A percentile compares a stretch with the other conserved stretches of the same genome.
phyloP scores from a whole-genome alignment of 1,284 basidiomycete species.

The Termitomyces sp. region DNA sequence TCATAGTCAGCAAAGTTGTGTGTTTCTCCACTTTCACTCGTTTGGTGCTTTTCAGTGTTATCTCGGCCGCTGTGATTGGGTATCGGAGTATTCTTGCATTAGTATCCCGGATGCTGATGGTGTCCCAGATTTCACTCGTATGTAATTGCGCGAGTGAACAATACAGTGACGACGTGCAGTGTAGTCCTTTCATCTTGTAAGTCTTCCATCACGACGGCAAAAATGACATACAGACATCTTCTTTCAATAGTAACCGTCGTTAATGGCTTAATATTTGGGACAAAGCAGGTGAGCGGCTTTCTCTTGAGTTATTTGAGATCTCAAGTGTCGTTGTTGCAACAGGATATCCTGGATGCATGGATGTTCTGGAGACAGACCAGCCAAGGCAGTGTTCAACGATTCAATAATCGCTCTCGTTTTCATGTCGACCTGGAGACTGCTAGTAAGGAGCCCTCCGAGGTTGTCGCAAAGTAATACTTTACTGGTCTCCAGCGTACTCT shows the following conservation, averaged over 20 bases:
- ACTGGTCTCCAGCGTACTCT: background rate
- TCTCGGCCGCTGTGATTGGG: background rate
- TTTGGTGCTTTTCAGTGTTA: background rate
- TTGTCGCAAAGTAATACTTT: background rate
- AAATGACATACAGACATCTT: background rate
- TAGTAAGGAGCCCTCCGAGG: background rate
- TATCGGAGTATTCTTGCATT: background rate
- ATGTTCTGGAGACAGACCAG: background rate
- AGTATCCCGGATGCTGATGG: background rate
- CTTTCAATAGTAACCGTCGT: background rate
- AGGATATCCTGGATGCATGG: background rate
- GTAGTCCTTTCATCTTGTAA: conserved; percentile 4
- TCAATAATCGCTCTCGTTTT: background rate
- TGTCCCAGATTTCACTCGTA: background rate
- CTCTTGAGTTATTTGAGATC: too few species aligned
- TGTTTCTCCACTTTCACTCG: background rate
- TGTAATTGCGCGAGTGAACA: conserved; percentile 2
- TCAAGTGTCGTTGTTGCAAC: background rate
- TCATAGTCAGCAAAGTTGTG: background rate
- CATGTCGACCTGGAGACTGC: background rate
- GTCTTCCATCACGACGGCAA: background rate
- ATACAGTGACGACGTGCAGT: conserved; percentile 7
- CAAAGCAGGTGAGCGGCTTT: background rate
- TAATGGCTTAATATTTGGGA: background rate
- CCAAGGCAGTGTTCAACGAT: background rate